A percentile compares a stretch with the other conserved stretches of the same genome.
Evolutionary conservation across 805 yeast species (phyloP).

Genomic region (Myxozyma vanderwaltii): DNA sequence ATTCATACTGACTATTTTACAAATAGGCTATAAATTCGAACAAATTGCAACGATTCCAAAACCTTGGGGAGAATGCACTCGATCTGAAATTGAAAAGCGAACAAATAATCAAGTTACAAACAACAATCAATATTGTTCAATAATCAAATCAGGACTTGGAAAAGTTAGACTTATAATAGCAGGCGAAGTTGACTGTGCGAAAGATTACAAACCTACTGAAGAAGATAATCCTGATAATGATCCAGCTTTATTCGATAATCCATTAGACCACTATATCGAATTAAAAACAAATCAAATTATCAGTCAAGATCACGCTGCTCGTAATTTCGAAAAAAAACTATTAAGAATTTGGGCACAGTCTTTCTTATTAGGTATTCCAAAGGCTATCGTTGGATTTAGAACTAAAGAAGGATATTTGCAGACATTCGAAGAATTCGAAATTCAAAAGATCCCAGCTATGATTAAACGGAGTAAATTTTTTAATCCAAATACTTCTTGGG

Average conservation of each 20-base stretch:
- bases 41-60: slow-evolving; percentile 68
- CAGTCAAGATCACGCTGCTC: slow-evolving; percentile 57
- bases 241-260: slow-evolving; percentile 43
- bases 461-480: slow-evolving; percentile 54
- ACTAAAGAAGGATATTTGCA: slow-evolving; percentile 67
- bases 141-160: slow-evolving; percentile 87
- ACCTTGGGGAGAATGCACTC: slow-evolving; percentile 71
- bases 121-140: slow-evolving; percentile 74
- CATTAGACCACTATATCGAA: slow-evolving; percentile 77
- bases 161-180: slow-evolving; percentile 66
- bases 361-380: slow-evolving; percentile 81
- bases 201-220: slow-evolving; percentile 70
- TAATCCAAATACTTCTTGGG: slow-evolving; percentile 45
- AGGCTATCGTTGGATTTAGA: slow-evolving; percentile 81
- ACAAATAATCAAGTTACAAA: slow-evolving; percentile 61
- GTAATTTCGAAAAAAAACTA: slow-evolving; percentile 72
- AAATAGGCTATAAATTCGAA: slow-evolving; percentile 86
- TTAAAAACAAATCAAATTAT: slow-evolving; percentile 71
- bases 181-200: slow-evolving; percentile 91
- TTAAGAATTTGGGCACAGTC: slow-evolving; percentile 91
- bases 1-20: slow-evolving; percentile 20
- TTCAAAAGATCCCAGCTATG: slow-evolving; percentile 75
- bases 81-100: slow-evolving; percentile 70
- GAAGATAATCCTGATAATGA: slow-evolving; percentile 28
- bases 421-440: slow-evolving; percentile 71